These are phyloP conservation scores for Elongisporangium anandrum DNA, from an alignment of 352 stramenopile species.

Conservation along the genomic window DNA sequence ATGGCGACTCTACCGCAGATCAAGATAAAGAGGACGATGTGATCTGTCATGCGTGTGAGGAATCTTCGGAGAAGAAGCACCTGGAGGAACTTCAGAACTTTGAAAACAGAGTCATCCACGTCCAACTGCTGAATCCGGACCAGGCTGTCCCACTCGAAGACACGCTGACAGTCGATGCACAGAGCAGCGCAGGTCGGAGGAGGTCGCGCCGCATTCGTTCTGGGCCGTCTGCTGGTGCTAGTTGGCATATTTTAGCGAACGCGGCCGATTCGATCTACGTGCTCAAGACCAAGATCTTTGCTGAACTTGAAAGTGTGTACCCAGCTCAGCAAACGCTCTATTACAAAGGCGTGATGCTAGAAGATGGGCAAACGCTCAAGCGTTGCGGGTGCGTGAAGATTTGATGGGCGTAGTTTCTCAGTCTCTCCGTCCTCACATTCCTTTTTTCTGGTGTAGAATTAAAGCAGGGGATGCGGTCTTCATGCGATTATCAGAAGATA, in stretches of 20 bases:
- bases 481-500: conserved; percentile 63
- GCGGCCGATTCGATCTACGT: conserved; percentile 69
- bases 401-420: background rate
- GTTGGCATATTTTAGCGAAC: conserved; percentile 47
- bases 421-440: background rate
- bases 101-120: conserved; percentile 45
- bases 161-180: conserved; percentile 32
- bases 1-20: conserved; percentile 17
- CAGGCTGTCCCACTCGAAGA: conserved; percentile 43
- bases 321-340: conserved; percentile 71
- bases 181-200: conserved; percentile 33
- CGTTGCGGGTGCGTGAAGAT: conserved; percentile 43
- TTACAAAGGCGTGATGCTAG: conserved; percentile 51
- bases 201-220: conserved; percentile 61
- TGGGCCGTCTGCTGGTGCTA: conserved; percentile 24
- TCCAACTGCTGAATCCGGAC: conserved; percentile 54
- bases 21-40: conserved; percentile 22
- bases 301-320: conserved; percentile 49
- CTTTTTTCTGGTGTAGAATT: conserved; percentile 29
- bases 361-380: conserved; percentile 55
- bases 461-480: conserved; percentile 73
- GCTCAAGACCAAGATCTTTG: conserved; percentile 74
- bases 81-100: conserved; percentile 63
- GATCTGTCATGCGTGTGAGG: conserved; percentile 50
- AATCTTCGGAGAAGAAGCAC: conserved; percentile 28